These are phyloP conservation scores for Chalciporus piperatus DNA, from an alignment of 768 basidiomycete species.

Conservation along the genomic window DNA sequence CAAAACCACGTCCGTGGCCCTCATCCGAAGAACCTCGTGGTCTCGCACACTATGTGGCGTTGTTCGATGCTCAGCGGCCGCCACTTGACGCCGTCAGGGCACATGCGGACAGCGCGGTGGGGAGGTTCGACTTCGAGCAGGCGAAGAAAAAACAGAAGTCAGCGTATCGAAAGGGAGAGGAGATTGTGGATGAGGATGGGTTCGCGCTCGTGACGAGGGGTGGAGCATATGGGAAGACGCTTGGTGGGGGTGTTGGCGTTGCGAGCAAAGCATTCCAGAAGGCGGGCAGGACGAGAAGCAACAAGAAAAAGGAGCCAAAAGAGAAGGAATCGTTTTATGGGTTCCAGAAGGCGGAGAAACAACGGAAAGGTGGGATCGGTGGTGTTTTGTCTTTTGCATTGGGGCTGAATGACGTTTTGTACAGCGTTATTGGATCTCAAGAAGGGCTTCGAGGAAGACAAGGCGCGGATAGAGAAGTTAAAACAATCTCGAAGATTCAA, in stretches of 20 bases:
- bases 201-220: constrained; percentile 94
- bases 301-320: constrained; percentile 56
- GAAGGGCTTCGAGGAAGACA: constrained; percentile 85
- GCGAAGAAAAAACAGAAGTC: constrained; percentile 59
- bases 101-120: constrained; percentile 81
- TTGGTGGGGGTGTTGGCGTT: constrained; percentile 75
- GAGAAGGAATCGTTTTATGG: constrained; percentile 82
- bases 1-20: constrained; percentile 64
- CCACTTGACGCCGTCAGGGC: constrained; percentile 67
- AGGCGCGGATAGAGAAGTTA: constrained; percentile 44
- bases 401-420: constrained; percentile 4
- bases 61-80: constrained; percentile 69
- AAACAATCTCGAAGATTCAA: constrained; percentile 81
- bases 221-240: constrained; percentile 83
- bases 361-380: constrained; percentile 60
- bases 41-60: constrained; percentile 64
- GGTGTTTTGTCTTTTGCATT: neutral
- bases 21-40: constrained; percentile 62
- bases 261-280: constrained; percentile 57
- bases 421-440: constrained; percentile 60
- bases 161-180: constrained; percentile 78
- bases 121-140: constrained; percentile 62
- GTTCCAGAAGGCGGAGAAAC: constrained; percentile 89
- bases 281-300: constrained; percentile 34
- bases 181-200: constrained; percentile 90